Evolutionary conservation across 2,329 filamentous ascomycete genomes (phyloP).

Genomic region (Epichloe gansuensis): DNA sequence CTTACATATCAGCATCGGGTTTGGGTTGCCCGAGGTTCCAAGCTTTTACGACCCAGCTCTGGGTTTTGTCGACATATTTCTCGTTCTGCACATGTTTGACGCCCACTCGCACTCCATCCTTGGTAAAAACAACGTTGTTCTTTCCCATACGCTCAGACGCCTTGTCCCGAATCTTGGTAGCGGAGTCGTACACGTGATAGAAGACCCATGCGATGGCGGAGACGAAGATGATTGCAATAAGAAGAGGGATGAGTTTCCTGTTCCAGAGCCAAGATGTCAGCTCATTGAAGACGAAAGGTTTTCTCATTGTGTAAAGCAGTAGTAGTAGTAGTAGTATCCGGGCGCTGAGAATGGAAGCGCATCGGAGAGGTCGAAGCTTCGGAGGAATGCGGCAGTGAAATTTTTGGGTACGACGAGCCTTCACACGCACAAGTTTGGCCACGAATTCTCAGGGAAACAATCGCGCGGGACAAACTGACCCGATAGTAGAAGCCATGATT

Average conservation of each 20-base stretch:
- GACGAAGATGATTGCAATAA: slow-evolving; percentile 49
- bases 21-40: slow-evolving; percentile 41
- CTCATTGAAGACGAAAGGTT: not conserved
- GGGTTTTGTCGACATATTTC: slow-evolving; percentile 60
- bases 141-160: slow-evolving; percentile 59
- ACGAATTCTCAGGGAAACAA: not conserved
- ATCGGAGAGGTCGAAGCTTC: not conserved
- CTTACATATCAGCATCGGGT: slow-evolving; percentile 12
- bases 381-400: no score
- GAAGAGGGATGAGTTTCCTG: slow-evolving; percentile 52
- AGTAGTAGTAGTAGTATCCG: not conserved
- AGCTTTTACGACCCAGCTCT: slow-evolving; percentile 53
- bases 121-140: slow-evolving; percentile 64
- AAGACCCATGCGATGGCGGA: slow-evolving; percentile 47
- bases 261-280: not conserved
- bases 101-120: slow-evolving; percentile 60
- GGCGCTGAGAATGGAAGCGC: not conserved
- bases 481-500: slow-evolving; percentile 6
- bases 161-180: slow-evolving; percentile 49
- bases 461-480: not conserved
- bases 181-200: slow-evolving; percentile 60
- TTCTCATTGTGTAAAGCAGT: not conserved
- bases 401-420: not conserved
- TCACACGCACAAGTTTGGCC: not conserved
- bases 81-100: slow-evolving; percentile 57